Base-by-base conservation (phyloP, 179 eudicot species). In the Nepenthes alata region DNA sequence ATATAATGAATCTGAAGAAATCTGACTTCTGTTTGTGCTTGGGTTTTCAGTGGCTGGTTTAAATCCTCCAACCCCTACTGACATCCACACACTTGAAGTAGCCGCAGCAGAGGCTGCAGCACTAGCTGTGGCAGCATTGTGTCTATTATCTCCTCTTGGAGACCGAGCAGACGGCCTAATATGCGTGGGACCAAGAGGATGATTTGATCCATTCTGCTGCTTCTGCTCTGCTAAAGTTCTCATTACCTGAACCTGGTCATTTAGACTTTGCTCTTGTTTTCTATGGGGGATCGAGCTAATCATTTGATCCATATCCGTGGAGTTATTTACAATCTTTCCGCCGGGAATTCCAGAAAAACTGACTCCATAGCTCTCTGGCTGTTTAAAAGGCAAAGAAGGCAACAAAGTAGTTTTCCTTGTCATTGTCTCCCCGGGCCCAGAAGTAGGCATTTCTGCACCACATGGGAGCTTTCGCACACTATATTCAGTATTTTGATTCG, bases 41-140 rank as follows among this genome's bases (percentile, higher is more conserved):
- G 75, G 58, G 59, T 72, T 81, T 59, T 77, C 89, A 49, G 76
- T 35, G 44, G 73, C 77, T 44, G 83, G 75, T 69, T 77, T 80
- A 66, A 72, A 79, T 60, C 72, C 86, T 36, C 59, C 77, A 53
- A 86, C 76, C 64, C 96, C 93, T 50, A 80, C 75, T 11, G 90
- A 83, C 96, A 90, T 91, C 97, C 97, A 88, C 49, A 83, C 81
- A 67, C 81, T 85, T 5, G 88, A 89, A 77, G 89, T 91, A 66
- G 87, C 78, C 2, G 80, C 75, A 35, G 97, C 80, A 25, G 25
- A 25, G 25, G 25, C 25, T 25, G 25, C 25, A 25, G 25, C 25
- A 25, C 25, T 95, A 67, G 87, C 78, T 2, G 80, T 74, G 25
- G 97, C 80, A 57, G 95, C 88, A 69, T 85, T 80, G 70, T 72